Evolutionary conservation across 2,329 filamentous ascomycete species (phyloP).

Genomic region (Colletotrichum sp.): DNA sequence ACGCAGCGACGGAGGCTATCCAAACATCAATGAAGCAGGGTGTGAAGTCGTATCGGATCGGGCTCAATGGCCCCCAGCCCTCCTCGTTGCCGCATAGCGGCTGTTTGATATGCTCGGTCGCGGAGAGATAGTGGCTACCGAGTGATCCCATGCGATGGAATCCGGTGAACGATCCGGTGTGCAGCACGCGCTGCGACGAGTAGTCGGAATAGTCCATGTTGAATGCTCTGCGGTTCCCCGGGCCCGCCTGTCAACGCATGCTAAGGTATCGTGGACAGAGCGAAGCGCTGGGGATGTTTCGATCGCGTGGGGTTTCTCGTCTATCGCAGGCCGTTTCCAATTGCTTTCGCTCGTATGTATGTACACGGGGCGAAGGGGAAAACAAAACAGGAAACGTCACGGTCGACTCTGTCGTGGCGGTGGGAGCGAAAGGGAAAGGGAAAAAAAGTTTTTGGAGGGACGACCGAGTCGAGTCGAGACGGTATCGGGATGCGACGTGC

Average conservation of each 20-base stretch:
- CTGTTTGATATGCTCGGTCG: conserved; percentile 59
- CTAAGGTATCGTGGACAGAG: neutral
- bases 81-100: conserved; percentile 87
- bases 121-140: conserved; percentile 65
- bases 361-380: neutral
- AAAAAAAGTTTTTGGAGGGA: conserved; percentile 1
- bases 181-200: conserved; percentile 53
- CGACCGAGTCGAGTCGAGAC: conserved; percentile 10
- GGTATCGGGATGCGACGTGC: conserved; percentile 12
- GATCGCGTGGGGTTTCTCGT: neutral
- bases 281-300: neutral
- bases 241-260: conserved; percentile 19
- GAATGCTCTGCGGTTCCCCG: conserved; percentile 9
- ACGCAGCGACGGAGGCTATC: conserved; percentile 78
- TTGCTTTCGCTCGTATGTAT: neutral
- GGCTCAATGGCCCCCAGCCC: conserved; percentile 94
- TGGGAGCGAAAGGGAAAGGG: neutral
- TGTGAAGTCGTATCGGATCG: conserved; percentile 89
- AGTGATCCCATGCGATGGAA: conserved; percentile 55
- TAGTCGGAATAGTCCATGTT: conserved; percentile 20
- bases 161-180: conserved; percentile 67
- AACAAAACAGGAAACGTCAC: neutral
- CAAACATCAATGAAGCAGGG: conserved; percentile 96
- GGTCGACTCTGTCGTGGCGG: neutral
- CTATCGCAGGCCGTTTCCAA: neutral